A percentile compares a stretch with the other conserved stretches of the same genome.
These are phyloP conservation scores for Simplicillium aogashimaense DNA, from an alignment of 2,329 filamentous ascomycete species.

Conservation along the genomic window DNA sequence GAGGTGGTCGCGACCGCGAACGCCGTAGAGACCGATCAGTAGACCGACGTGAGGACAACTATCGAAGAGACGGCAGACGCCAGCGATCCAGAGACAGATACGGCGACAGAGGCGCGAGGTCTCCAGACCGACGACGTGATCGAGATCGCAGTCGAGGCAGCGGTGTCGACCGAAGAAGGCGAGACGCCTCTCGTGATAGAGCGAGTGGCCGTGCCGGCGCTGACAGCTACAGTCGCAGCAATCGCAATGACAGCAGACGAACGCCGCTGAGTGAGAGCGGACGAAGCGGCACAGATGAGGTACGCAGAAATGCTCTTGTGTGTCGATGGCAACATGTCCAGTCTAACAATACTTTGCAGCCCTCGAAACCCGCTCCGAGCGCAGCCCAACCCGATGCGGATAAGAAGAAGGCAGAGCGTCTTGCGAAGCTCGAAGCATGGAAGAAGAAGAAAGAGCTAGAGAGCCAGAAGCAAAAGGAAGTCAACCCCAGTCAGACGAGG, in stretches of 20 bases:
- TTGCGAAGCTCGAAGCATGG: conserved; percentile 81
- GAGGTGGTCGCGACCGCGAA: conserved; percentile 43
- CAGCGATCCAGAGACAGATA: conserved; percentile 54
- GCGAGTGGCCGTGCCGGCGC: conserved; percentile 54
- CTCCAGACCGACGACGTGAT: conserved; percentile 48
- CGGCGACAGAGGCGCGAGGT: conserved; percentile 43
- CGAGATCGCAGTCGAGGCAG: conserved; percentile 53
- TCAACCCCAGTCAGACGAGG: conserved; percentile 53
- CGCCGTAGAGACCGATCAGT: conserved; percentile 56
- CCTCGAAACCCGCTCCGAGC: conserved; percentile 35
- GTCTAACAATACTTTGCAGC: conserved; percentile 28
- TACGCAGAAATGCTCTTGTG: conserved; percentile 25
- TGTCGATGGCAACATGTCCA: background rate
- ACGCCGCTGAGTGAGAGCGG: conserved; percentile 38
- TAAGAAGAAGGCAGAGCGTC: conserved; percentile 63
- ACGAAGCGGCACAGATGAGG: conserved; percentile 44
- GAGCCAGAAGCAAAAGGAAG: conserved; percentile 61
- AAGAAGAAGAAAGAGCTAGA: conserved; percentile 80
- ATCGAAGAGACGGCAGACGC: conserved; percentile 49
- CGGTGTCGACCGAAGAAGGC: conserved; percentile 55
- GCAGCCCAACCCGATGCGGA: conserved; percentile 55
- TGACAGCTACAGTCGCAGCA: conserved; percentile 64
- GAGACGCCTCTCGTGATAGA: conserved; percentile 65
- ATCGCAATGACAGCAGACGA: conserved; percentile 54
- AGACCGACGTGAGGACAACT: conserved; percentile 57